Percentiles rank a stretch among this genome's conserved stretches.
Conservation (phyloP, 768 basidiomycete genomes). For the Tulasnella sp. region DNA sequence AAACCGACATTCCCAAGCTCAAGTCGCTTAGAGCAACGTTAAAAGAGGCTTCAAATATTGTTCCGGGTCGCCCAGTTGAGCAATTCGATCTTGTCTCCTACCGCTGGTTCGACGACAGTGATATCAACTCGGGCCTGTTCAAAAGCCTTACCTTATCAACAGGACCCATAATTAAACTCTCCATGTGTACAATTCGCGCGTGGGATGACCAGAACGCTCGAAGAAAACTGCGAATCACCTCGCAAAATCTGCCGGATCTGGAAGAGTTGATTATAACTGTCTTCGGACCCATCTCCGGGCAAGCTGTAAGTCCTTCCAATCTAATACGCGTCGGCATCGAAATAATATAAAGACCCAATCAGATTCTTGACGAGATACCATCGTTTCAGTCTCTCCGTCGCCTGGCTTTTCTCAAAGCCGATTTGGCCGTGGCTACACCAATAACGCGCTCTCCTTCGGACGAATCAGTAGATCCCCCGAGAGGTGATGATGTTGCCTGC, state of each 20-base stretch:
- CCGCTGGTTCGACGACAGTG: neutral
- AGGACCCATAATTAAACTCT: neutral
- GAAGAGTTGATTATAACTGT: neutral
- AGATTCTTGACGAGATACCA: neutral
- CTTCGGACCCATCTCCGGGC: neutral
- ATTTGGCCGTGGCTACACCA: neutral
- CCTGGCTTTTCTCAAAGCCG: neutral
- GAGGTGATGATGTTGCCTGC: neutral
- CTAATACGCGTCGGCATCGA: too few relatives aligned
- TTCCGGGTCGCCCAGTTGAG: neutral
- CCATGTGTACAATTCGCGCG: neutral
- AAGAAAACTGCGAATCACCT: neutral
- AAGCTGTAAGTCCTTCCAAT: neutral
- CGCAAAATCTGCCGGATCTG: neutral
- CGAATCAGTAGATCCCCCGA: neutral
- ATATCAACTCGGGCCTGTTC: neutral
- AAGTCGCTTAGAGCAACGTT: neutral
- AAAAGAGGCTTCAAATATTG: neutral
- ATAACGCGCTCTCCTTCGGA: neutral
- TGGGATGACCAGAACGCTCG: neutral
- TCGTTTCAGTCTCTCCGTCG: neutral
- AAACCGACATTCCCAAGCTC: neutral
- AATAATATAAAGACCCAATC: neutral
- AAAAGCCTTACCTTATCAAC: neutral
- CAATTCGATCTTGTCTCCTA: neutral